These are phyloP conservation scores for Lecanicillium sp. DNA, from an alignment of 2,329 filamentous ascomycete genomes.

Conservation along the genomic window DNA sequence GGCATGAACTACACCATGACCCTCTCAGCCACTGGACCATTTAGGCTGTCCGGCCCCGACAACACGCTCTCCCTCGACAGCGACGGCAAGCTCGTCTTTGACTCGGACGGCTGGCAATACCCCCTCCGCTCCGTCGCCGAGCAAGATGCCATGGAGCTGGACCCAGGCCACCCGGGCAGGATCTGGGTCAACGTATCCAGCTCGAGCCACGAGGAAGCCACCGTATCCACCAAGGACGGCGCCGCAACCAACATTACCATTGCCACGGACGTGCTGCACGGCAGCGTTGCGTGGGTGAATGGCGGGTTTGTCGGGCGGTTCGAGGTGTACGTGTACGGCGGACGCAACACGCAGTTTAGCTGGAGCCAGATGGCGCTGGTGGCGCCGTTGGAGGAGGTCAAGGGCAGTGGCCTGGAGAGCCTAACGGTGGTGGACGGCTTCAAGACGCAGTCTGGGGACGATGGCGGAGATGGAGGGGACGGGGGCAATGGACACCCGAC, in stretches of 20 bases:
- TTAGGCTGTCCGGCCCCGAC: slow-evolving; percentile 36
- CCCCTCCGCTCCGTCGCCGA: slow-evolving; percentile 32
- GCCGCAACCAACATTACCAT: slow-evolving; percentile 23
- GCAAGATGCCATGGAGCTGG: slow-evolving; percentile 31
- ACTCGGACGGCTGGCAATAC: slow-evolving; percentile 23
- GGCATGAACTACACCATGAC: slow-evolving; percentile 33
- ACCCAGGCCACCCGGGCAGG: slow-evolving; percentile 31
- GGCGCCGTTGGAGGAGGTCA: slow-evolving; percentile 30
- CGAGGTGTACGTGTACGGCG: slow-evolving; percentile 1
- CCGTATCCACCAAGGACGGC: slow-evolving; percentile 26
- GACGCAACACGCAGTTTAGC: slow-evolving; percentile 23
- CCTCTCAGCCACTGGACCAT: slow-evolving; percentile 15
- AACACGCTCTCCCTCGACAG: slow-evolving; percentile 42
- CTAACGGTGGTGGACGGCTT: slow-evolving; percentile 5
- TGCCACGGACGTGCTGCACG: slow-evolving; percentile 19
- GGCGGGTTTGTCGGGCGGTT: slow-evolving; percentile 24
- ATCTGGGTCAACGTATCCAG: slow-evolving; percentile 42
- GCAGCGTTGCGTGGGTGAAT: slow-evolving; percentile 20
- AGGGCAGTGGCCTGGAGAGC: slow-evolving; percentile 10
- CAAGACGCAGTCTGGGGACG: neutral
- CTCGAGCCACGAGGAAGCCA: slow-evolving; percentile 34
- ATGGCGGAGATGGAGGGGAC: too few relatives aligned
- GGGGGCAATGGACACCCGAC: too few relatives aligned
- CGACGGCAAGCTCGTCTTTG: slow-evolving; percentile 21
- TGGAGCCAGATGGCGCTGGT: slow-evolving; percentile 37